Evolutionary conservation across 2,329 filamentous ascomycete species (phyloP).

Genomic region (Botrytis pseudocinerea): DNA sequence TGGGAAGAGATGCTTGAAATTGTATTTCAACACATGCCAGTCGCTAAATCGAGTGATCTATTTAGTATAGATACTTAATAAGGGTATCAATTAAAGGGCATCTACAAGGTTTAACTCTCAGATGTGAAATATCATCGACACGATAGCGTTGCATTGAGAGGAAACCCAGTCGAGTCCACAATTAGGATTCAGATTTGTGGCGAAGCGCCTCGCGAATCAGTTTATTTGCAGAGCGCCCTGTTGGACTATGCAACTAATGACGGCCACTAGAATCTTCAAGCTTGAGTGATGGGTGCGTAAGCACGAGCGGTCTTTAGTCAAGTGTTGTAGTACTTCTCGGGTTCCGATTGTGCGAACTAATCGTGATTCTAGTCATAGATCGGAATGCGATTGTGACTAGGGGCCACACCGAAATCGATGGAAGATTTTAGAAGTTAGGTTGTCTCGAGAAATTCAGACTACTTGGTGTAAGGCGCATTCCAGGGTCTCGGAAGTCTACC

Average conservation of each 20-base stretch:
- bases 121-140: not conserved
- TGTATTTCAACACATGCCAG: not conserved
- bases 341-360: not conserved
- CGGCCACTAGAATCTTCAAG: slow-evolving; percentile 5
- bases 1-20: not conserved
- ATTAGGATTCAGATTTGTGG: slow-evolving; percentile 1
- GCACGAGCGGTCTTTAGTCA: not conserved
- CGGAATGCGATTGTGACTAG: not conserved
- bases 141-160: slow-evolving; percentile 1
- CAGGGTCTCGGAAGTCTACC: not conserved
- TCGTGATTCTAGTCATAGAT: not conserved
- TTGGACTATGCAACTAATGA: not conserved
- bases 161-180: not conserved
- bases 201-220: not conserved
- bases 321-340: not conserved
- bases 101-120: not conserved
- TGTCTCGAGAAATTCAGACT: not conserved
- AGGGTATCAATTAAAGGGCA: not conserved
- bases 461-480: not conserved
- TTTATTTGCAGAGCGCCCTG: not conserved
- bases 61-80: not conserved
- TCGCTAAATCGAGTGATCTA: not conserved
- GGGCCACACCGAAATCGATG: not conserved
- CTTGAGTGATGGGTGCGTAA: slow-evolving; percentile 6
- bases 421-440: not conserved